Evolutionary conservation across 345 rosid species (phyloP).

Genomic region (Viola odorata): DNA sequence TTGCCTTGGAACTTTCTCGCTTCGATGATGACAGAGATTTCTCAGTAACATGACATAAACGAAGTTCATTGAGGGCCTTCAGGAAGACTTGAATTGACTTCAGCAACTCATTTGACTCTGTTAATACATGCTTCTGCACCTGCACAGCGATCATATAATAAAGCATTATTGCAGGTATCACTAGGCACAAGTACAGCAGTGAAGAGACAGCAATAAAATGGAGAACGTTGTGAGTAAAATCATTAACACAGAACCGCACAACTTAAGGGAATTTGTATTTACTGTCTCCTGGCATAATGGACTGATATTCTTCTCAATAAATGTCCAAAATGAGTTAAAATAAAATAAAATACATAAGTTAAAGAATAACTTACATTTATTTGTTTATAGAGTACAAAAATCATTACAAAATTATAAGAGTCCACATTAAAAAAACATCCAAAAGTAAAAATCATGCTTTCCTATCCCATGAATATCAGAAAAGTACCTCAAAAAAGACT

Average conservation of each 20-base stretch:
- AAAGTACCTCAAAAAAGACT: background rate
- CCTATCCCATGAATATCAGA: background rate
- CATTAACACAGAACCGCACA: no score
- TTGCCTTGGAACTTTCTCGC: slow-evolving; percentile 59
- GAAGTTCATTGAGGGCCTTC: slow-evolving; percentile 81
- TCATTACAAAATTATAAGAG: no score
- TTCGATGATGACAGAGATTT: slow-evolving; percentile 46
- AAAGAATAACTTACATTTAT: no score
- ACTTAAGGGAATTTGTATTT: no score
- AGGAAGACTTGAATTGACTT: slow-evolving; percentile 86
- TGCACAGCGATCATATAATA: slow-evolving; percentile 24
- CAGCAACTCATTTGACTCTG: slow-evolving; percentile 57
- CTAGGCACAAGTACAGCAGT: background rate
- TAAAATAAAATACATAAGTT: no score
- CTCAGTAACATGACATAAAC: slow-evolving; percentile 57
- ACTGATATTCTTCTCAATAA: no score
- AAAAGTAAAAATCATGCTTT: background rate
- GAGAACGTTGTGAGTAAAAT: no score
- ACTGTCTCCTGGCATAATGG: no score
- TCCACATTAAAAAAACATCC: no score
- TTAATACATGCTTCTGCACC: slow-evolving; percentile 72
- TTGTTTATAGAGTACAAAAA: no score
- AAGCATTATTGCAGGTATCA: background rate
- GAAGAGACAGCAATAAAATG: background rate
- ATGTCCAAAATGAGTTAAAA: no score